Conservation (phyloP, 305 asterid species). For the Fraxinus platypoda region DNA sequence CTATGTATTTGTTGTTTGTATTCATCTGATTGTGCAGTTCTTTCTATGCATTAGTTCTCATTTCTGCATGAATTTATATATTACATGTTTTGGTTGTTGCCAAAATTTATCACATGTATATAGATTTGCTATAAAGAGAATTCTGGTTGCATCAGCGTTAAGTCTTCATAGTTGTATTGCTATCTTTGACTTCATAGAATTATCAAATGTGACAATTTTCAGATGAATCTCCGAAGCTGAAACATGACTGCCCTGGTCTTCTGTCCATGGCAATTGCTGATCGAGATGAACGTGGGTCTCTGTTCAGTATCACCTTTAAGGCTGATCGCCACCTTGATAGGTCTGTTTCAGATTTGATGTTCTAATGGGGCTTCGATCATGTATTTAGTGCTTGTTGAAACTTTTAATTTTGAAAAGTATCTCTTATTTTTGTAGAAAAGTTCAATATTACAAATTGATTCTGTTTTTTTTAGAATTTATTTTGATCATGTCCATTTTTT, state of each 20-base stretch:
- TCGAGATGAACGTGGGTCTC: constrained; percentile 86
- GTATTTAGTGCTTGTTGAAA: background rate
- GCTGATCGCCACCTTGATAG: constrained; percentile 95
- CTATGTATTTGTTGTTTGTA: background rate
- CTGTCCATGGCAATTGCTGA: constrained; percentile 91
- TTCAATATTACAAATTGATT: background rate
- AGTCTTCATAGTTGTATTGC: background rate
- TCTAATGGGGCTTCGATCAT: constrained; percentile 11
- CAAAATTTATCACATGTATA: background rate
- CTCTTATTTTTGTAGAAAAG: background rate
- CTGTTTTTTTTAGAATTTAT: background rate
- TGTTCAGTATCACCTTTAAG: constrained; percentile 73
- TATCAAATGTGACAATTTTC: constrained; percentile 28
- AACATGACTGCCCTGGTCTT: constrained; percentile 85
- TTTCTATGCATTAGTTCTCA: background rate
- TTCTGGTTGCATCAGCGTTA: background rate
- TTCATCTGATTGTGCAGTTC: background rate
- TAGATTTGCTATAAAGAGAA: background rate
- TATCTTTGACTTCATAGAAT: background rate
- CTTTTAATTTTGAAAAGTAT: background rate
- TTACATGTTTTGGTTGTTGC: background rate
- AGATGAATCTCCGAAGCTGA: constrained; percentile 84
- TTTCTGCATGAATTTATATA: background rate
- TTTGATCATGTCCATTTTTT: background rate
- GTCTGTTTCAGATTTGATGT: constrained; percentile 37